Percentiles rank a stretch among this genome's conserved stretches.
Evolutionary conservation across 2,329 filamentous ascomycete species (phyloP).

Genomic region (Elsinoe perseae): DNA sequence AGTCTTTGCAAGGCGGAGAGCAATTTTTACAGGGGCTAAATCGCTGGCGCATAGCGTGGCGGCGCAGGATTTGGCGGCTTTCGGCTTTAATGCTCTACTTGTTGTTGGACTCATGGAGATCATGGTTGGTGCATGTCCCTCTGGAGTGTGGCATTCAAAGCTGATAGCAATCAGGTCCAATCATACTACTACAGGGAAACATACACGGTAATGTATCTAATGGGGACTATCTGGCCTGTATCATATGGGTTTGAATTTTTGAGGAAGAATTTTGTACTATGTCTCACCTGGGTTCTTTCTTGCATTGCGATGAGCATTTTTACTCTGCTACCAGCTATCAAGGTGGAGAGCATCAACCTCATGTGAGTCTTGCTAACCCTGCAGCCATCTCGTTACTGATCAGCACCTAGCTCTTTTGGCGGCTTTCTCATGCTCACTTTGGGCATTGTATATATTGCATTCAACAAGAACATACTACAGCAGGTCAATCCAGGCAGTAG

Average conservation of each 20-base stretch:
- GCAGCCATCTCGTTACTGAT: neutral
- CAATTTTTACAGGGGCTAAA: slow-evolving; percentile 58
- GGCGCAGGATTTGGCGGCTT: slow-evolving; percentile 47
- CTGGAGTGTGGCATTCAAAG: neutral
- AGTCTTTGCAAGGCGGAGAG: slow-evolving; percentile 68
- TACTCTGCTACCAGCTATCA: slow-evolving; percentile 79
- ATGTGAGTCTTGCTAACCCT: slow-evolving; percentile 50
- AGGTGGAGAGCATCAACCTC: slow-evolving; percentile 65
- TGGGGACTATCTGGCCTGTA: slow-evolving; percentile 70
- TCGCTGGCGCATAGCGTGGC: slow-evolving; percentile 63
- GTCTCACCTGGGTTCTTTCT: slow-evolving; percentile 63
- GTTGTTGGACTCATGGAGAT: slow-evolving; percentile 73
- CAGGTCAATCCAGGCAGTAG: slow-evolving; percentile 32
- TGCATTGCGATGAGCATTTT: slow-evolving; percentile 84
- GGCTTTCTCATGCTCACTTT: slow-evolving; percentile 69
- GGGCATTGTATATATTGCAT: slow-evolving; percentile 69
- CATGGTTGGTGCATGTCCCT: slow-evolving; percentile 48
- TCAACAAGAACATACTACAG: slow-evolving; percentile 58
- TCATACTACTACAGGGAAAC: slow-evolving; percentile 89
- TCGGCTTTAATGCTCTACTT: slow-evolving; percentile 55
- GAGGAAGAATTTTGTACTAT: slow-evolving; percentile 54
- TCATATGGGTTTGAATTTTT: slow-evolving; percentile 69
- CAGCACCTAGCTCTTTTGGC: slow-evolving; percentile 54
- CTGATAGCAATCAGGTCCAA: slow-evolving; percentile 54
- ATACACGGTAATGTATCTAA: slow-evolving; percentile 69